phyloP scores from a whole-genome alignment of 192 early-diverging fungal genomes.

The Dissophora globulifera region DNA sequence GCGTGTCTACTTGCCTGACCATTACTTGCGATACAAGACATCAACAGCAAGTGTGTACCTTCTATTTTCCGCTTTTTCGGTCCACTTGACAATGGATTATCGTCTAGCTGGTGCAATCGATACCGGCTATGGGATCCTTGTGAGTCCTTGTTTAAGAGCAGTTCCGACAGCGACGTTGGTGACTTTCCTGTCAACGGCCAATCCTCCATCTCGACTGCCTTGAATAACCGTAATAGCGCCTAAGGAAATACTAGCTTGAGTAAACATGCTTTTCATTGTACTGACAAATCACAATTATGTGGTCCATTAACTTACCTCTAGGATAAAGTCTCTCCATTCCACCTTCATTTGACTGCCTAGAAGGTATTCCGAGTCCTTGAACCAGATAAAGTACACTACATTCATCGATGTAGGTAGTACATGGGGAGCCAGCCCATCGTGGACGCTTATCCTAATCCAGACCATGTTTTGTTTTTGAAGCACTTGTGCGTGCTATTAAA shows the following conservation, averaged over 20 bases:
- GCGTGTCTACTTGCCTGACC: too few relatives aligned
- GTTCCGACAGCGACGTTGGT: conserved; percentile 46
- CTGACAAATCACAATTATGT: too few relatives aligned
- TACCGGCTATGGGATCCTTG: conserved; percentile 57
- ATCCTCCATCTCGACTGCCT: conserved; percentile 45
- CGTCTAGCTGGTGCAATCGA: conserved; percentile 56
- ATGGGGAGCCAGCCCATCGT: conserved; percentile 54
- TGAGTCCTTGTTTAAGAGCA: conserved; percentile 53
- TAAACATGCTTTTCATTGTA: too few relatives aligned
- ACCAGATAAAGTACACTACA: conserved; percentile 56
- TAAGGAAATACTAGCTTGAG: not conserved
- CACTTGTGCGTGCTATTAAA: conserved; percentile 46
- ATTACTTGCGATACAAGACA: too few relatives aligned
- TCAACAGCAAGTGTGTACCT: too few relatives aligned
- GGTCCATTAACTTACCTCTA: conserved; percentile 40
- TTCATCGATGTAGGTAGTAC: conserved; percentile 37
- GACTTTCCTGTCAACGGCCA: conserved; percentile 55
- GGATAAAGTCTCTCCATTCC: conserved; percentile 52
- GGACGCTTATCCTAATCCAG: conserved; percentile 60
- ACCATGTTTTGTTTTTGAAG: conserved; percentile 30
- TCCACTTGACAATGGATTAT: conserved; percentile 42
- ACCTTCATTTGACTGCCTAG: conserved; percentile 44
- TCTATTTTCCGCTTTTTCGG: conserved; percentile 30
- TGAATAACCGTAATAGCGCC: conserved; percentile 51
- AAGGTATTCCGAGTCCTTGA: conserved; percentile 55